A percentile compares a stretch with the other conserved stretches of the same genome.
phyloP scores from a whole-genome alignment of 768 basidiomycete genomes.

The Mycena olivaceomarginata region DNA sequence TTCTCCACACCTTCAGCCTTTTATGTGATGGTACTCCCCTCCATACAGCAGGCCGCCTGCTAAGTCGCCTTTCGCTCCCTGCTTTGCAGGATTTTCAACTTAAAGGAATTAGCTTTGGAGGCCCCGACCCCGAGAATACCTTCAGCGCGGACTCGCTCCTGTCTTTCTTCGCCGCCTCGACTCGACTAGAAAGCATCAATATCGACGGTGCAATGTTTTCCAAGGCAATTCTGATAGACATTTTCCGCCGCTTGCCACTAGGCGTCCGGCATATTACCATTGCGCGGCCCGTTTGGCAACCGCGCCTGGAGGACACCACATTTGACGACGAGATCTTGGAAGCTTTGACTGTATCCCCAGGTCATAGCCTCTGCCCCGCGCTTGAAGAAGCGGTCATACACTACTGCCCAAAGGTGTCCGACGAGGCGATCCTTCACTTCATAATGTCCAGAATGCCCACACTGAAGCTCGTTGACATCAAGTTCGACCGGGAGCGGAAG shows the following conservation, averaged over 20 bases:
- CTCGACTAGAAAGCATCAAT: constrained; percentile 20
- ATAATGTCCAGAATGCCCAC: neutral
- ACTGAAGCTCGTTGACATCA: constrained; percentile 12
- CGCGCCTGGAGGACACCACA: neutral
- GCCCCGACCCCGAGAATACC: neutral
- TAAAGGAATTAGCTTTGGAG: neutral
- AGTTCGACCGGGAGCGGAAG: constrained; percentile 16
- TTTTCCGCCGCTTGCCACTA: constrained; percentile 20
- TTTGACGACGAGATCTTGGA: constrained; percentile 13
- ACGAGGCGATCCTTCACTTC: constrained; percentile 5
- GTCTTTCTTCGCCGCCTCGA: neutral
- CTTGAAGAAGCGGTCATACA: neutral
- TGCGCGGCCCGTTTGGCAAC: neutral
- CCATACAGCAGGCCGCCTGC: neutral
- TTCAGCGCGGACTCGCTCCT: neutral
- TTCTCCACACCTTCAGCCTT: constrained; percentile 8
- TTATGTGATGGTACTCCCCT: neutral
- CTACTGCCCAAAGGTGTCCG: neutral
- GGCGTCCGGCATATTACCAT: neutral
- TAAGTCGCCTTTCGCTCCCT: constrained; percentile 16
- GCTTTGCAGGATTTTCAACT: constrained; percentile 23
- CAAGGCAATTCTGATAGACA: neutral
- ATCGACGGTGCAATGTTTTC: constrained; percentile 14
- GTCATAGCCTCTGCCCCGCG: neutral
- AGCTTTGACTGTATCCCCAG: neutral